These are phyloP conservation scores for Acacia melanoxylon DNA, from an alignment of 306 rosid species.

Conservation along the genomic window DNA sequence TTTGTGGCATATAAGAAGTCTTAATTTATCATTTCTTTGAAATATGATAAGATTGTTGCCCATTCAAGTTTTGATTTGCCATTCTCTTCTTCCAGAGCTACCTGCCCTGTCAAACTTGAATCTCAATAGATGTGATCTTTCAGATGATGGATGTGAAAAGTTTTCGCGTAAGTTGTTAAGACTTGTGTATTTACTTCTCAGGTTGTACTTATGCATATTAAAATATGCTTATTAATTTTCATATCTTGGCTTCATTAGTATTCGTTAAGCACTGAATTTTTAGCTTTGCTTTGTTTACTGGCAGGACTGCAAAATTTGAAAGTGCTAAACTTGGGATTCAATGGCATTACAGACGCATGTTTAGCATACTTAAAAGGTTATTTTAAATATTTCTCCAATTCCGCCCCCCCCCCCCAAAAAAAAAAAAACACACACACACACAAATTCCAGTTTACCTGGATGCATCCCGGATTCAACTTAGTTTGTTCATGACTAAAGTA, in stretches of 20 bases:
- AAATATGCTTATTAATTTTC: not conserved
- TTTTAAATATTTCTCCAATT: conserved; percentile 10
- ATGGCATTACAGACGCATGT: conserved; percentile 65
- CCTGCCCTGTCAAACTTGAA: conserved; percentile 70
- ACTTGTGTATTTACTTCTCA: not conserved
- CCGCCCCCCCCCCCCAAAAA: not conserved
- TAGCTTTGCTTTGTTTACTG: conserved; percentile 12
- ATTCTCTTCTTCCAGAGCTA: conserved; percentile 59
- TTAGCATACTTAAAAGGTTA: conserved; percentile 83
- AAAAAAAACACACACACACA: too few relatives aligned
- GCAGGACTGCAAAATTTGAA: conserved; percentile 77
- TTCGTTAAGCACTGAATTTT: not conserved
- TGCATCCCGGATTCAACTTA: not conserved
- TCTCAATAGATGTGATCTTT: conserved; percentile 73
- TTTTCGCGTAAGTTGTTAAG: conserved; percentile 66
- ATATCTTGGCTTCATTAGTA: not conserved
- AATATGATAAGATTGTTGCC: conserved; percentile 7
- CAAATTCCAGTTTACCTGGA: not conserved
- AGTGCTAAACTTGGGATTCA: conserved; percentile 81
- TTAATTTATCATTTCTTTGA: not conserved
- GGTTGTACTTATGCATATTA: conserved; percentile 17
- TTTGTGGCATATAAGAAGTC: conserved; percentile 22
- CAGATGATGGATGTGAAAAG: conserved; percentile 69
- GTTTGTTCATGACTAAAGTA: not conserved
- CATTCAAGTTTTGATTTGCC: conserved; percentile 30